phyloP scores from a whole-genome alignment of 2,329 filamentous ascomycete species.

The Acarospora socialis region DNA sequence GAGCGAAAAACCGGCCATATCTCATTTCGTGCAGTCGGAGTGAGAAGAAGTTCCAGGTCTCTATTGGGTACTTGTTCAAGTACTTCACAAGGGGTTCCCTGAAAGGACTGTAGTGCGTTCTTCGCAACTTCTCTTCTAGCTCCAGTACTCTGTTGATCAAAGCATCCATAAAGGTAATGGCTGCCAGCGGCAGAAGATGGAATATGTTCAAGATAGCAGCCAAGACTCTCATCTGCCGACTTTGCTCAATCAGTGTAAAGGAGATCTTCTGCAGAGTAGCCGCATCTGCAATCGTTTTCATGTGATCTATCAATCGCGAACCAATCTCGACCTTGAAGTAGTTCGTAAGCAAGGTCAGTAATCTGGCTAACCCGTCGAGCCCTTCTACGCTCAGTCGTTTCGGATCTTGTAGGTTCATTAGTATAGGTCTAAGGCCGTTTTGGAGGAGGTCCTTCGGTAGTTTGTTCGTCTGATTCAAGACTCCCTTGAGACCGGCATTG shows the following conservation, averaged over 20 bases:
- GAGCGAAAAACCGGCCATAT: slow-evolving; percentile 82
- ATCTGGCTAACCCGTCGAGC: slow-evolving; percentile 75
- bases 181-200: slow-evolving; percentile 80
- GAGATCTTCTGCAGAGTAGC: slow-evolving; percentile 73
- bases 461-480: slow-evolving; percentile 78
- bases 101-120: slow-evolving; percentile 87
- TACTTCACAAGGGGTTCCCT: slow-evolving; percentile 81
- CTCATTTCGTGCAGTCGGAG: slow-evolving; percentile 67
- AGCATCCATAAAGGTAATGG: slow-evolving; percentile 78
- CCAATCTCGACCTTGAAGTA: slow-evolving; percentile 99
- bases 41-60: slow-evolving; percentile 71
- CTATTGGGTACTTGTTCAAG: slow-evolving; percentile 80
- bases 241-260: slow-evolving; percentile 88
- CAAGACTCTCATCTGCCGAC: slow-evolving; percentile 84
- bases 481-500: slow-evolving; percentile 75
- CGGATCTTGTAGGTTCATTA: slow-evolving; percentile 90
- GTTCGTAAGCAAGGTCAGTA: slow-evolving; percentile 83
- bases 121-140: slow-evolving; percentile 67
- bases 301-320: slow-evolving; percentile 78
- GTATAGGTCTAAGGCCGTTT: slow-evolving; percentile 82
- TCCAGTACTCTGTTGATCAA: slow-evolving; percentile 83
- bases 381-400: slow-evolving; percentile 80
- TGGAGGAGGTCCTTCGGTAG: slow-evolving; percentile 91
- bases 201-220: slow-evolving; percentile 94
- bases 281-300: slow-evolving; percentile 77